Percentiles rank a stretch among this genome's conserved stretches.
These are phyloP conservation scores for Macrolepiota fuliginosa DNA, from an alignment of 768 basidiomycete genomes.

Conservation along the genomic window DNA sequence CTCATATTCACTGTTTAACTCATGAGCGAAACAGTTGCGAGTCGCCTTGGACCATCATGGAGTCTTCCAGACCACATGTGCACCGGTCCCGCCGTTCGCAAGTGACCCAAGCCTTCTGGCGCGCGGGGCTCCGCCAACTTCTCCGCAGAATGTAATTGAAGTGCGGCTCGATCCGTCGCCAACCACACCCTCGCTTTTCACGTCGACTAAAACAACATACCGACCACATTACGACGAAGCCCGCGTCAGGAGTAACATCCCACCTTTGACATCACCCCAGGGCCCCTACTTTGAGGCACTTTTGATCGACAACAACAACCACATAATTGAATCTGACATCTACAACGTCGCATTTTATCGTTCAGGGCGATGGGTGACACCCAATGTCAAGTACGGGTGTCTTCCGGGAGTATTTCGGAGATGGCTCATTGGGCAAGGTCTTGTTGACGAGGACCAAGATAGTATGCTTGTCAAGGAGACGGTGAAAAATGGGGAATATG, in stretches of 20 bases:
- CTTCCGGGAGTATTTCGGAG: conserved; percentile 70
- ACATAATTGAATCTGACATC: conserved; percentile 65
- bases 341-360: conserved; percentile 72
- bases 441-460: conserved; percentile 49
- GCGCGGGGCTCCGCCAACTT: conserved; percentile 31
- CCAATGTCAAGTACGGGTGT: conserved; percentile 58
- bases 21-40: conserved; percentile 42
- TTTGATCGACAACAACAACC: conserved; percentile 49
- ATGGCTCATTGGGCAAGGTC: conserved; percentile 61
- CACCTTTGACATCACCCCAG: conserved; percentile 27
- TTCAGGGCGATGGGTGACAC: conserved; percentile 61
- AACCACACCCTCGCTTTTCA: conserved; percentile 55
- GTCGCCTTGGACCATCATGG: conserved; percentile 37
- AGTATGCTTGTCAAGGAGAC: conserved; percentile 38
- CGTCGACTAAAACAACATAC: conserved; percentile 68
- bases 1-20: conserved; percentile 9
- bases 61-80: conserved; percentile 17
- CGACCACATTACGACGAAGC: conserved; percentile 61
- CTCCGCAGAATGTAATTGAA: conserved; percentile 27
- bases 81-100: conserved; percentile 22
- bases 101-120: conserved; percentile 39
- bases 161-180: conserved; percentile 55
- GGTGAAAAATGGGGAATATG: conserved; percentile 55
- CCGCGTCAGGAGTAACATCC: conserved; percentile 51
- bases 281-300: conserved; percentile 53